A percentile compares a stretch with the other conserved stretches of the same genome.
Evolutionary conservation across 768 basidiomycete genomes (phyloP).

Genomic region (Kwoniella sp.): DNA sequence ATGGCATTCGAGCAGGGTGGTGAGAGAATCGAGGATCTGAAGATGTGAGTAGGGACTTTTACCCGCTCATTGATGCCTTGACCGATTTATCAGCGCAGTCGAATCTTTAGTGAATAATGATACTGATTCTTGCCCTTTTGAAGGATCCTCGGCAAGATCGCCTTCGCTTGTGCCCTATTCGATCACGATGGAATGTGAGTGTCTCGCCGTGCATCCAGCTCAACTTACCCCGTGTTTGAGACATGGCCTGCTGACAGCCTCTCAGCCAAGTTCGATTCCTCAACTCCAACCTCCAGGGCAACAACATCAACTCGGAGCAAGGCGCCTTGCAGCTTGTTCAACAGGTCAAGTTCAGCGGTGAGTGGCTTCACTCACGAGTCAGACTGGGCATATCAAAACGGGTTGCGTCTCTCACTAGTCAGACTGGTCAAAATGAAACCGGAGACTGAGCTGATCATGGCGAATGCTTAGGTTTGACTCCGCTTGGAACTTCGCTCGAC

Average conservation of each 20-base stretch:
- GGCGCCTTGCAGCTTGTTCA: slow-evolving; percentile 51
- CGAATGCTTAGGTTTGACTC: slow-evolving; percentile 49
- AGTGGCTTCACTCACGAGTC: slow-evolving; percentile 14
- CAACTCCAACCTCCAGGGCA: slow-evolving; percentile 56
- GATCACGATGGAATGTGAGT: slow-evolving; percentile 57
- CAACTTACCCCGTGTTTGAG: too few species aligned
- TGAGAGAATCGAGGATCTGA: slow-evolving; percentile 58
- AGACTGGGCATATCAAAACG: too few species aligned
- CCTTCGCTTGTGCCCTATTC: slow-evolving; percentile 53
- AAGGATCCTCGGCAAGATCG: slow-evolving; percentile 53
- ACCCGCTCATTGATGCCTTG: too few species aligned
- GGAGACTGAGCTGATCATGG: too few species aligned
- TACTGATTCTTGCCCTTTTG: slow-evolving; percentile 16
- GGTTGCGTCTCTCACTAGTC: too few species aligned
- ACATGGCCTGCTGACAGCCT: slow-evolving; percentile 4
- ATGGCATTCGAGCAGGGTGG: slow-evolving; percentile 58
- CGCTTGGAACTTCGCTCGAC: slow-evolving; percentile 55
- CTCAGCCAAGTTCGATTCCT: slow-evolving; percentile 56
- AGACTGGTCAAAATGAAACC: too few species aligned
- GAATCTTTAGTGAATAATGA: too few species aligned
- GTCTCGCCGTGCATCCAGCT: too few species aligned
- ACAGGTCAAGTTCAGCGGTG: slow-evolving; percentile 55
- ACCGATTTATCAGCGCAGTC: too few species aligned
- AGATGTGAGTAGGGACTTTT: slow-evolving; percentile 53
- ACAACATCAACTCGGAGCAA: slow-evolving; percentile 55